These are phyloP conservation scores for Cokeromyces recurvatus DNA, from an alignment of 371 early-diverging fungal genomes.

Conservation along the genomic window DNA sequence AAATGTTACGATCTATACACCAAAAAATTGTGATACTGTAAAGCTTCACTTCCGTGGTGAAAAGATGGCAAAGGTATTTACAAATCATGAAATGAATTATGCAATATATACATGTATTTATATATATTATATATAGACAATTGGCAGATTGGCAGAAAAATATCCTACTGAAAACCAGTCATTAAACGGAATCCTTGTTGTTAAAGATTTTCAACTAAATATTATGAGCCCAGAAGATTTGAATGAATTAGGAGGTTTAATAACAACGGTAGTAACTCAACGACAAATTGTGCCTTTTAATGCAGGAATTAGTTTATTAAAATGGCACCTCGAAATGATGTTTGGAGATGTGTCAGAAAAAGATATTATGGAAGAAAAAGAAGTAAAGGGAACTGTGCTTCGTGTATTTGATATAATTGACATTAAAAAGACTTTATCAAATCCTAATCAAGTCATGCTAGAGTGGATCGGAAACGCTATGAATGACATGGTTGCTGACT, in stretches of 20 bases:
- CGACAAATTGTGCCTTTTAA: conserved; percentile 74
- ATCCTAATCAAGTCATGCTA: conserved; percentile 58
- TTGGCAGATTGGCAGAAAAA: conserved; percentile 78
- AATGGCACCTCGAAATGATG: conserved; percentile 90
- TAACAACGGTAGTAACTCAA: conserved; percentile 75
- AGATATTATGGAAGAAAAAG: conserved; percentile 14
- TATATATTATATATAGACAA: conserved; percentile 45
- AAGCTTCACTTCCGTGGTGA: conserved; percentile 93
- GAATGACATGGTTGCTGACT: conserved; percentile 96
- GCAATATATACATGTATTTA: no score
- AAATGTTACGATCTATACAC: conserved; percentile 86
- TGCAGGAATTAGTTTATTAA: conserved; percentile 75
- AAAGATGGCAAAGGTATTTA: conserved; percentile 81
- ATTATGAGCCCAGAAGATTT: conserved; percentile 80
- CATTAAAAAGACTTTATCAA: conserved; percentile 51
- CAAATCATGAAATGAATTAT: no score
- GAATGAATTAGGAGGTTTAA: conserved; percentile 75
- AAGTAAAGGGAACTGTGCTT: conserved; percentile 33
- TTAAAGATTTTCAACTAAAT: conserved; percentile 85
- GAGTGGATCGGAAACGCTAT: conserved; percentile 92
- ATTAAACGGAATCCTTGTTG: conserved; percentile 81
- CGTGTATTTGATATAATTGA: conserved; percentile 79
- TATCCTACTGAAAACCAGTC: conserved; percentile 63
- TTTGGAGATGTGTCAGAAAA: conserved; percentile 66
- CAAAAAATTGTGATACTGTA: conserved; percentile 94